Base-by-base conservation (phyloP, 2,329 filamentous ascomycete species). In the Blastomyces silverae region DNA sequence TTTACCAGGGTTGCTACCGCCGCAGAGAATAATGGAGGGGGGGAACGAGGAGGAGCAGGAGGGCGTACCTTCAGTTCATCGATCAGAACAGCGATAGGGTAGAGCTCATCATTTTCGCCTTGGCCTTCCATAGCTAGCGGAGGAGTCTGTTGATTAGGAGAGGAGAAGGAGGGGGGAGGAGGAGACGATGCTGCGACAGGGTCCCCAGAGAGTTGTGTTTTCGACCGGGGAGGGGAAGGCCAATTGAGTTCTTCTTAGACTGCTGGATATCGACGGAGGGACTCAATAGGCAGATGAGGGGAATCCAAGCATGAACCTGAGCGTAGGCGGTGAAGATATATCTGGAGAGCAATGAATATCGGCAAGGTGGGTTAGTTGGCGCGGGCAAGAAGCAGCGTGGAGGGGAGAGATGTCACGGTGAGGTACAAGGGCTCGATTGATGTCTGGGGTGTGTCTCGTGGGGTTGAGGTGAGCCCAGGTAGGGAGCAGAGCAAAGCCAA, bases 21-120 rank as follows among this genome's bases (percentile, higher is more conserved):
- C 7, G 64, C 42, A 61, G 58, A 37, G 57, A 56, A 53, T 10
- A 11, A 64, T 57, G 61, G 67, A 42, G 57, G 53, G 50, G 37
- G 53, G 7, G 48, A 5, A 15, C n/a, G 53, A 13, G 34, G 59
- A 61, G 58, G 25, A 44, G 53, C 42, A 25, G 69, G 70, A 69
- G 66, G 70, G 74, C 79, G 74, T 86, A 96, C 92, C 91, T 97
- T 99, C 76, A 99, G 85, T 86, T 99, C 94, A 80, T 99, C 94
- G 81, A 99, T 99, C 80, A 99, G 88, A 72, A 99, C 94, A 76
- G 95, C 94, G 84, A 99, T 99, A 78, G 94, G 94, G 81, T 97
- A 99, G 75, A 99, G 92, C 88, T 97, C 95, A 82, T 99, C 94
- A 79, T 89, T 95, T 83, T 93, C 87, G 81, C 89, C 90, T 79